Base-by-base conservation (phyloP, 2,329 filamentous ascomycete genomes). In the Penicillium psychrosexuale region DNA sequence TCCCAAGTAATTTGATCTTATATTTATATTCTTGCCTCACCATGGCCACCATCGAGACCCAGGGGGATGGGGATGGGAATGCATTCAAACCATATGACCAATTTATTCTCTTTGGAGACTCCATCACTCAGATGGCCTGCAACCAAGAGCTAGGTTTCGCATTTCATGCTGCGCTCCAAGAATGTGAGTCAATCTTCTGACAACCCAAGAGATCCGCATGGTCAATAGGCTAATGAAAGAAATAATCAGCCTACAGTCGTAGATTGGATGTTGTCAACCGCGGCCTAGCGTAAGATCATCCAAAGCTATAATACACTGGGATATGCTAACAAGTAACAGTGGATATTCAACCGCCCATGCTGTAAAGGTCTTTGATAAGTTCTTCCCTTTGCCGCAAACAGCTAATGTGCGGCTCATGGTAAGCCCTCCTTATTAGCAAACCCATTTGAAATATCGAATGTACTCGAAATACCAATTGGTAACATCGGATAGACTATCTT, bases 51-150 rank as follows among this genome's bases (percentile, higher is more conserved):
- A 24, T n/a, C 3, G 47, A 50, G n/a, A 43, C 30, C 9, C 31
- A 36, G 2, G 11, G 12, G 5, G 28, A 28, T 17, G 24, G 36
- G 24, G 47, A 19, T 19, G 19, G 19, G 19, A 19, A 58, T 55
- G 40, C 57, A 13, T 67, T 59, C 59, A 58, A 65, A 55, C 77
- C 82, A 1, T 88, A 88, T 66, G 85, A 87, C 46, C 89, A 92
- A 67, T 79, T 92, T 64, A 79, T 97, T 59, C 84, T 97, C 24
- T 89, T 97, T 59, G 93, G 93, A 51, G 94, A 97, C 75, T 96
- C 90, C 31, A 87, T 97, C 58, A 87, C 93, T 46, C 86, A 97
- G 68, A 78, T 81, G 39, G 82, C 85, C 2, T 82, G 82, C 60
- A 78, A 81, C 34, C 78, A 85, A 46, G 74, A 81, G 11, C 76